These are phyloP conservation scores for Mrakia blollopis DNA, from an alignment of 768 basidiomycete genomes.

Conservation along the genomic window DNA sequence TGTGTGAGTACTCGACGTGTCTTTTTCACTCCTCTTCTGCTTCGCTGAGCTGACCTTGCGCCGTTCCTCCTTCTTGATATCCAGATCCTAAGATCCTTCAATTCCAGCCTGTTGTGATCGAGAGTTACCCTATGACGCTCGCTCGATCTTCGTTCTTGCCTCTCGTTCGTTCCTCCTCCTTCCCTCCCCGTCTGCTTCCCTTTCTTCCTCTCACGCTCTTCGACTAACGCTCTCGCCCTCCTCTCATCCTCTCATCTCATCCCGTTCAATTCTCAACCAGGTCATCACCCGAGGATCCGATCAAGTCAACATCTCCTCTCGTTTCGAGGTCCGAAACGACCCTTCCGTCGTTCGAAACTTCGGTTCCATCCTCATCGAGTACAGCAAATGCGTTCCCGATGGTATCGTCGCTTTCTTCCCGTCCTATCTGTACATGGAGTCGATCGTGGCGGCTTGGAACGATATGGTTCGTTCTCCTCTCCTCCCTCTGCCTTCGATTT, in stretches of 20 bases:
- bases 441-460: conserved; percentile 99
- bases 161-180: conserved; percentile 54
- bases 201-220: not conserved
- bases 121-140: conserved; percentile 96
- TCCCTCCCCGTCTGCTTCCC: not conserved
- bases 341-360: conserved; percentile 98
- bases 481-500: not conserved
- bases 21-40: not conserved
- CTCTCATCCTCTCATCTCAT: not conserved
- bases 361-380: conserved; percentile 94
- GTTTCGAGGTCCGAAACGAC: conserved; percentile 98
- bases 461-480: conserved; percentile 75
- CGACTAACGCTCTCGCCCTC: not conserved
- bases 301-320: conserved; percentile 95
- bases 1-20: conserved; percentile 51
- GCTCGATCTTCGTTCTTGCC: conserved; percentile 94
- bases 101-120: conserved; percentile 93
- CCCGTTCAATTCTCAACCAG: conserved; percentile 47
- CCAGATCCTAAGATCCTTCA: conserved; percentile 91
- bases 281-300: conserved; percentile 97
- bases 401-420: conserved; percentile 99
- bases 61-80: not conserved
- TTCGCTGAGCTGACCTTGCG: not conserved
- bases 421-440: conserved; percentile 99
- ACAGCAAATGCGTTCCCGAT: conserved; percentile 95